Evolutionary conservation across 2,329 filamentous ascomycete species (phyloP).

Genomic region (Arthroderma sp.): DNA sequence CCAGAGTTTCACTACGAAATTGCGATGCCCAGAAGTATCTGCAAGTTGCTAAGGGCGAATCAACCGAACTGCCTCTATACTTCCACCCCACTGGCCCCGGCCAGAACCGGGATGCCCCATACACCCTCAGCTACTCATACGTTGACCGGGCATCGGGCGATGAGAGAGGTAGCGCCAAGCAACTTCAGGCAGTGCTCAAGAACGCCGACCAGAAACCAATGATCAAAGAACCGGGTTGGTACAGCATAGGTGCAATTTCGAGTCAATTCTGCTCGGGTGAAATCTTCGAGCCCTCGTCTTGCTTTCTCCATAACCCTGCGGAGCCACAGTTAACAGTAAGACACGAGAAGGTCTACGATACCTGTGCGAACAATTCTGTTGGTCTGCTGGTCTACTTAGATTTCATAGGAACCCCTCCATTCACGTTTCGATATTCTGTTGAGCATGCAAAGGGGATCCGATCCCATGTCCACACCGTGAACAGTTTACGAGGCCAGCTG

Average conservation of each 20-base stretch:
- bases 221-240: conserved; percentile 69
- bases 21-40: conserved; percentile 72
- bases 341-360: conserved; percentile 76
- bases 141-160: conserved; percentile 64
- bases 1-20: conserved; percentile 54
- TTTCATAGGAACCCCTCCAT: conserved; percentile 82
- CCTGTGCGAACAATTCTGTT: conserved; percentile 86
- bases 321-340: conserved; percentile 65
- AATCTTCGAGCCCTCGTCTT: conserved; percentile 86
- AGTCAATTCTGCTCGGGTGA: conserved; percentile 77
- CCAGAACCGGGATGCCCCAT: conserved; percentile 48
- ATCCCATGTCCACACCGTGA: conserved; percentile 43
- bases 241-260: conserved; percentile 66
- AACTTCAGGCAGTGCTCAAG: conserved; percentile 37
- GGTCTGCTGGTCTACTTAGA: conserved; percentile 81
- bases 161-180: conserved; percentile 34
- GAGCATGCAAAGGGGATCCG: conserved; percentile 45
- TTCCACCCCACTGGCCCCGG: conserved; percentile 51
- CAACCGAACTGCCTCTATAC: conserved; percentile 54
- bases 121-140: conserved; percentile 70
- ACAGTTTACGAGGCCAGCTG: conserved; percentile 68
- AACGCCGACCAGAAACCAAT: conserved; percentile 49
- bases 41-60: conserved; percentile 64
- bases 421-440: conserved; percentile 66
- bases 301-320: conserved; percentile 77